Percentiles rank a stretch among this genome's conserved stretches.
Conservation (phyloP, 2,329 filamentous ascomycete species). For the Pyrenochaeta sp. region DNA sequence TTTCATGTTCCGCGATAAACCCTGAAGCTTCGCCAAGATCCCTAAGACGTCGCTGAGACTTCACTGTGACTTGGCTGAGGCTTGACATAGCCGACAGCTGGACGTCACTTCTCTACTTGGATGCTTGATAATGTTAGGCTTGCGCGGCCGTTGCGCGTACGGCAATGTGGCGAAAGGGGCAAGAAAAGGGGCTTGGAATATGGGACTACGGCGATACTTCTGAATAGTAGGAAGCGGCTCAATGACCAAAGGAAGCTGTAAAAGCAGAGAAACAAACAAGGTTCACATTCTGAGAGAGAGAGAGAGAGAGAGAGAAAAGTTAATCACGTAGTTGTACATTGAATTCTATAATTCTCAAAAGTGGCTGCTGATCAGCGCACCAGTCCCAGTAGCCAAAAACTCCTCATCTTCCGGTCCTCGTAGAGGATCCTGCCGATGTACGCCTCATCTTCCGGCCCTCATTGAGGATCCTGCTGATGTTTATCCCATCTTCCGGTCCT, state of each 20-base stretch:
- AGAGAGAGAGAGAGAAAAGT: neutral
- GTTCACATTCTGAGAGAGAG: neutral
- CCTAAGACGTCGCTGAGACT: constrained; percentile 28
- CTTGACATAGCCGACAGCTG: constrained; percentile 14
- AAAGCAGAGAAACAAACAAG: neutral
- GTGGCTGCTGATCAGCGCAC: neutral
- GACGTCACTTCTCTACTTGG: neutral
- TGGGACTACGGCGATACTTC: neutral
- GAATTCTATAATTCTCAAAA: constrained; percentile 1
- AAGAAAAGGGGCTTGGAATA: neutral
- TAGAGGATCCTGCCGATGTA: constrained; percentile 10
- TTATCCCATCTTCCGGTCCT: neutral
- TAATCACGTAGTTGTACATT: constrained; percentile 14
- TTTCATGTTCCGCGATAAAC: constrained; percentile 24
- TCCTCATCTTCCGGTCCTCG: constrained; percentile 15
- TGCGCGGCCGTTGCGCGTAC: constrained; percentile 1
- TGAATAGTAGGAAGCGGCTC: too few species aligned
- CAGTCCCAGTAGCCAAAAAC: constrained; percentile 3
- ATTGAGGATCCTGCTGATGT: neutral
- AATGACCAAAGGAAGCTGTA: neutral
- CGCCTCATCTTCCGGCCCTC: neutral
- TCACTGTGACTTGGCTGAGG: constrained; percentile 26
- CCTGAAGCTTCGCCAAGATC: constrained; percentile 20
- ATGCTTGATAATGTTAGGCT: neutral
- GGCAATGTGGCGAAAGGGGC: too few species aligned